Percentiles rank a stretch among this genome's conserved stretches.
Evolutionary conservation across 768 basidiomycete genomes (phyloP).

Genomic region (Serendipita sp.): DNA sequence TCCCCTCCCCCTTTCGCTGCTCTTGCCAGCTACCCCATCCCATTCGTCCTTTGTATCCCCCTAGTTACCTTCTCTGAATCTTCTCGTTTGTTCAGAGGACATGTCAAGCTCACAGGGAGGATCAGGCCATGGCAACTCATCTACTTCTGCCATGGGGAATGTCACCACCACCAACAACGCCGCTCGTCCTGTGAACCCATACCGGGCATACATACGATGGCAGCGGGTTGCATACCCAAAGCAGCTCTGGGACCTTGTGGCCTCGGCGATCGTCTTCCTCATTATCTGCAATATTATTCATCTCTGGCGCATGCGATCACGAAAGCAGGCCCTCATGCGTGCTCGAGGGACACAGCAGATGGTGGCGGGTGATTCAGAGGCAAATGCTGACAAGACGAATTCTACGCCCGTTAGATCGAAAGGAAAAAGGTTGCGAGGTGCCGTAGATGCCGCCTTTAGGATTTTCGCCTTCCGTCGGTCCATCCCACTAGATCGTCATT

Average conservation of each 20-base stretch:
- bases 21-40: too few species aligned
- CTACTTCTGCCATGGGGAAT: neutral
- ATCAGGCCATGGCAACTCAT: neutral
- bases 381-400: neutral
- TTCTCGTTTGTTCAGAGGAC: neutral
- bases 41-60: neutral
- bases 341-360: neutral
- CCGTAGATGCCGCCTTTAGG: constrained; percentile 28
- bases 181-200: neutral
- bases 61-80: neutral
- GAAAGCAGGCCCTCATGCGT: neutral
- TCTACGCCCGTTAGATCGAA: neutral
- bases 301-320: constrained; percentile 15
- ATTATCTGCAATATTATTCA: constrained; percentile 25
- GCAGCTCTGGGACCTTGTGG: constrained; percentile 29
- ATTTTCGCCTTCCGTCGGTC: constrained; percentile 35
- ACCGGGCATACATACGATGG: neutral
- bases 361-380: neutral
- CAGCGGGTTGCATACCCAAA: constrained; percentile 21
- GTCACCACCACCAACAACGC: neutral
- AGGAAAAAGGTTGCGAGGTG: neutral
- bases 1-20: too few species aligned
- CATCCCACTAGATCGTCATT: constrained; percentile 26
- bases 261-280: constrained; percentile 21
- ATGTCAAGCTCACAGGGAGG: neutral